These are phyloP conservation scores for Dryadomyces quercivorus DNA, from an alignment of 2,329 filamentous ascomycete genomes.

Conservation along the genomic window DNA sequence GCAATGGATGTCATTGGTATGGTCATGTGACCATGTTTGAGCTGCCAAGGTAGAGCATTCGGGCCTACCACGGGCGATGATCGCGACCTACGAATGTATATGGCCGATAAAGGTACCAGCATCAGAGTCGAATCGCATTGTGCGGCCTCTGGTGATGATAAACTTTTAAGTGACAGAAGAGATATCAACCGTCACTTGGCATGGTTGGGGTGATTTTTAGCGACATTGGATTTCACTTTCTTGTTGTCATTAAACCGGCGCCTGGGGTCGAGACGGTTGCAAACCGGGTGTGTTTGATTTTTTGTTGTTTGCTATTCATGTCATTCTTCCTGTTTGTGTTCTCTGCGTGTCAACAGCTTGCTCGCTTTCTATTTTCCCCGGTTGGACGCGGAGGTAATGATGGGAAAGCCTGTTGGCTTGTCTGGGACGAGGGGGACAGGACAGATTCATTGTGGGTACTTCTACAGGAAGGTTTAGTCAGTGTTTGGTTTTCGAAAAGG, in stretches of 20 bases:
- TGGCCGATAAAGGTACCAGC: neutral
- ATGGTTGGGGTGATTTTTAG: neutral
- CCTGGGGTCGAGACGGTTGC: conserved; percentile 6
- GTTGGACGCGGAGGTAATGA: neutral
- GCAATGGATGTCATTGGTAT: neutral
- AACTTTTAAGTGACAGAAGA: neutral
- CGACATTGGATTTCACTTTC: conserved; percentile 4
- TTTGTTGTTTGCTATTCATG: neutral
- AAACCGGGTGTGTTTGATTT: conserved; percentile 1
- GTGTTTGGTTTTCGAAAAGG: neutral
- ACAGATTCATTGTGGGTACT: neutral
- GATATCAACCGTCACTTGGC: neutral
- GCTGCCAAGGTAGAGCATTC: neutral
- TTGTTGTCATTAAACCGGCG: conserved; percentile 6
- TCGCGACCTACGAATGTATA: neutral
- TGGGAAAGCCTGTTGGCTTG: neutral
- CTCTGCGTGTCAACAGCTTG: neutral
- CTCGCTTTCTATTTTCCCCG: neutral
- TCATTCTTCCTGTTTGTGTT: neutral
- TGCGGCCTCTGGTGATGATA: neutral
- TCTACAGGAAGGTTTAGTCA: neutral
- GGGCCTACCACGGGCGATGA: neutral
- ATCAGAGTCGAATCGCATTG: neutral
- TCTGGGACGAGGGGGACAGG: neutral
- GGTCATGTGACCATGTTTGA: neutral